Percentiles rank a stretch among this genome's conserved stretches.
phyloP scores from a whole-genome alignment of 176 grass and related monocot genomes.

The bread wheat (Triticum aestivum) region IWGSC_CS_RefSeq_v2.1 NC_057814.1:463929765-463930264 shows the following conservation, averaged over 20 bases:
- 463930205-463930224: background rate
- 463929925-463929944: background rate
- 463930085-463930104: background rate
- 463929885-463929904: constrained; percentile 9
- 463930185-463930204: background rate
- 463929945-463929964: background rate
- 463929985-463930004: background rate
- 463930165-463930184: background rate
- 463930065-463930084: background rate
- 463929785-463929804: background rate
- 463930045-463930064: background rate
- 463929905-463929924: background rate
- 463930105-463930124: background rate
- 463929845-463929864: constrained; percentile 36
- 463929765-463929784: background rate
- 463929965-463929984: background rate
- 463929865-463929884: constrained; percentile 28
- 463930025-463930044: background rate
- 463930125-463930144: background rate
- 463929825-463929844: background rate
- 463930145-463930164: background rate
- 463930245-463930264: background rate
- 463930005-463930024: background rate
- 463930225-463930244: background rate
- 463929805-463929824: background rate